Evolutionary conservation across 495 filamentous ascomycete genomes (phyloP).

Genomic region (Penicillium steckii): DNA sequence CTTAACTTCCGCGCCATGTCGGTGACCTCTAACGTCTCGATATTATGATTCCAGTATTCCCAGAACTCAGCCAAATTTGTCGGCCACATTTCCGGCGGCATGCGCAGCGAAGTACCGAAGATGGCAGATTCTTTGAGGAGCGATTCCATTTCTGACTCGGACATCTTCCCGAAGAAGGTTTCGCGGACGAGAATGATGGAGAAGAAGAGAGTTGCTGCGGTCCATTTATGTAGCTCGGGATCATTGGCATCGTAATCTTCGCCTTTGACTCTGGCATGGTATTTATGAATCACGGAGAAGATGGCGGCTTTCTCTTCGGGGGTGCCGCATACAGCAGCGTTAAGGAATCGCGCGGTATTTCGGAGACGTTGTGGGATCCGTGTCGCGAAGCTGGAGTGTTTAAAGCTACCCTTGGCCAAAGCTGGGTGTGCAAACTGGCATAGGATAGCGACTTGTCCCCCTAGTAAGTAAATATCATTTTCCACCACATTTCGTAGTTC

Average conservation of each 20-base stretch:
- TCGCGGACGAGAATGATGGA: slow-evolving; percentile 13
- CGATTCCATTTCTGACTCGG: slow-evolving; percentile 2
- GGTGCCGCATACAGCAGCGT: slow-evolving; percentile 14
- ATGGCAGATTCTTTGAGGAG: slow-evolving; percentile 15
- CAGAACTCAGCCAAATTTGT: slow-evolving; percentile 10
- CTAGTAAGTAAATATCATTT: slow-evolving; percentile 19
- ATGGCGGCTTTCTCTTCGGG: slow-evolving; percentile 15
- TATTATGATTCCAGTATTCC: slow-evolving; percentile 21
- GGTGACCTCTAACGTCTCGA: slow-evolving; percentile 16
- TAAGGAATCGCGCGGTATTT: slow-evolving; percentile 18
- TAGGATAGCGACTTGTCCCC: slow-evolving; percentile 17
- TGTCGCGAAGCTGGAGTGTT: slow-evolving; percentile 13
- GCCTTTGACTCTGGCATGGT: slow-evolving; percentile 16
- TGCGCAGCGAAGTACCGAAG: slow-evolving; percentile 16
- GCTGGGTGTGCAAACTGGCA: slow-evolving; percentile 20
- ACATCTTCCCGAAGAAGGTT: slow-evolving; percentile 15
- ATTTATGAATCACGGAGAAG: slow-evolving; percentile 16
- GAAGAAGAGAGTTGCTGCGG: slow-evolving; percentile 17
- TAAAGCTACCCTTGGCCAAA: slow-evolving; percentile 15
- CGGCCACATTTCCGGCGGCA: slow-evolving; percentile 20
- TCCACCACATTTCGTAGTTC: neutral
- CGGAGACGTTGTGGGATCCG: slow-evolving; percentile 18
- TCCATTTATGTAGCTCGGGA: slow-evolving; percentile 20
- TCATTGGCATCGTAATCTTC: slow-evolving; percentile 19
- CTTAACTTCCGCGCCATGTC: slow-evolving; percentile 15